These are phyloP conservation scores for Biscogniauxia marginata DNA, from an alignment of 2,329 filamentous ascomycete genomes.

Conservation along the genomic window DNA sequence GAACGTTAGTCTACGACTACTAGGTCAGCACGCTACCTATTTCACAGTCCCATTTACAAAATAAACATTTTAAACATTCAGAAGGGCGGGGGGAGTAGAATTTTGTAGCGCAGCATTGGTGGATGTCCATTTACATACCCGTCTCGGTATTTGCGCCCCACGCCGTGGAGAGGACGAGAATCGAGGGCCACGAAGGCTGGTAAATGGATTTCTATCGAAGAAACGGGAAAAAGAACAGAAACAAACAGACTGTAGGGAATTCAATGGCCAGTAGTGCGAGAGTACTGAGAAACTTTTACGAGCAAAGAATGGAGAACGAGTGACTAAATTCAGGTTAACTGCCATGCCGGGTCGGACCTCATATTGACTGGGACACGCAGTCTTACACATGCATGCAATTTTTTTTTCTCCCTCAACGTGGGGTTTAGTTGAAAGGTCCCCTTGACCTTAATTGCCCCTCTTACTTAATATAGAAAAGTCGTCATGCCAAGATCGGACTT, in stretches of 20 bases:
- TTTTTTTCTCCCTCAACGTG: conserved; percentile 1
- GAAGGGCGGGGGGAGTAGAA: no score
- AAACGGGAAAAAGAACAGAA: conserved; percentile 2
- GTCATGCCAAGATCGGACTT: neutral
- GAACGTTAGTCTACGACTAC: conserved; percentile 5
- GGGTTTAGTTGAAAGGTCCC: neutral
- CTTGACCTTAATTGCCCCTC: conserved; percentile 29
- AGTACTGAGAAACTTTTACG: conserved; percentile 6
- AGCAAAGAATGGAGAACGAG: conserved; percentile 17
- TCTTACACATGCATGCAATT: conserved; percentile 8
- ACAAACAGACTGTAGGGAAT: neutral
- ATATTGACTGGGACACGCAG: conserved; percentile 3
- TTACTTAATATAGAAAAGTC: conserved; percentile 28
- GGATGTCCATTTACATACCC: conserved; percentile 16
- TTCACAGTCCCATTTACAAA: no score
- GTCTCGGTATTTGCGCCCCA: conserved; percentile 22
- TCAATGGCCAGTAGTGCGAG: neutral
- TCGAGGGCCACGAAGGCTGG: neutral
- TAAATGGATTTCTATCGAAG: neutral
- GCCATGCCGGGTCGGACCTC: conserved; percentile 14
- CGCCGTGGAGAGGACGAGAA: conserved; percentile 12
- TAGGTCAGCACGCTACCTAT: conserved; percentile 1
- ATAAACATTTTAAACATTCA: no score
- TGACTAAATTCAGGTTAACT: conserved; percentile 18
- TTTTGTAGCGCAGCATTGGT: no score